These are phyloP conservation scores for Penicillium odoratum DNA, from an alignment of 495 filamentous ascomycete genomes.

Conservation along the genomic window DNA sequence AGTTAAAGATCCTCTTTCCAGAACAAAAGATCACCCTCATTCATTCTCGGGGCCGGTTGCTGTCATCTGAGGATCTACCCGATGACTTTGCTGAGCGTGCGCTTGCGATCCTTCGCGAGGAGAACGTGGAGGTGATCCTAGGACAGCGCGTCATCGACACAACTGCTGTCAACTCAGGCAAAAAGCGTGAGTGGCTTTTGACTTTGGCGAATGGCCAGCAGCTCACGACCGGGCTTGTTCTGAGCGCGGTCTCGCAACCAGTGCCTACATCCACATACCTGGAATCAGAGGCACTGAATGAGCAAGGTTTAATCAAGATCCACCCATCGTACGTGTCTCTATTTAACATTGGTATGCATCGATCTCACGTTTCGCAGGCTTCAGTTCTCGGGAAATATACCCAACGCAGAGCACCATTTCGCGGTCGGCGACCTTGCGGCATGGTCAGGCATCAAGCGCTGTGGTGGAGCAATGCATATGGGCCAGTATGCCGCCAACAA, in stretches of 20 bases:
- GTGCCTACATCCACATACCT: slow-evolving; percentile 57
- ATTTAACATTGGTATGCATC: neutral
- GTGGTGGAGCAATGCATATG: slow-evolving; percentile 67
- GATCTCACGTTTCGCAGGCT: slow-evolving; percentile 29
- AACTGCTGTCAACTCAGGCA: slow-evolving; percentile 26
- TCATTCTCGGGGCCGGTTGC: slow-evolving; percentile 62
- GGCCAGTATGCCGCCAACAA: slow-evolving; percentile 61
- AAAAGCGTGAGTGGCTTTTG: slow-evolving; percentile 51
- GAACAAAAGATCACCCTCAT: slow-evolving; percentile 59
- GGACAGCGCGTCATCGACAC: slow-evolving; percentile 45
- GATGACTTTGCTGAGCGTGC: slow-evolving; percentile 60
- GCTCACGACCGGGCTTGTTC: slow-evolving; percentile 54
- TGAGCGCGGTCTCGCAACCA: slow-evolving; percentile 59
- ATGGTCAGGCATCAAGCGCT: slow-evolving; percentile 72
- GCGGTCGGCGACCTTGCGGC: slow-evolving; percentile 48
- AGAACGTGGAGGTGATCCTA: slow-evolving; percentile 59
- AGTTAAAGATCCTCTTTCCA: slow-evolving; percentile 61
- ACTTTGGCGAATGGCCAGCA: slow-evolving; percentile 55
- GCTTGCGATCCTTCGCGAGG: slow-evolving; percentile 49
- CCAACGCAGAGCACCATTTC: slow-evolving; percentile 58
- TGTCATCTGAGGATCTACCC: slow-evolving; percentile 67
- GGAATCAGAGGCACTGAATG: slow-evolving; percentile 44
- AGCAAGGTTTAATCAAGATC: slow-evolving; percentile 59
- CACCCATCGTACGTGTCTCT: slow-evolving; percentile 32
- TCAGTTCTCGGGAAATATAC: slow-evolving; percentile 41